Evolutionary conservation across 768 basidiomycete genomes (phyloP).

Genomic region (Holtermannia corniformis): DNA sequence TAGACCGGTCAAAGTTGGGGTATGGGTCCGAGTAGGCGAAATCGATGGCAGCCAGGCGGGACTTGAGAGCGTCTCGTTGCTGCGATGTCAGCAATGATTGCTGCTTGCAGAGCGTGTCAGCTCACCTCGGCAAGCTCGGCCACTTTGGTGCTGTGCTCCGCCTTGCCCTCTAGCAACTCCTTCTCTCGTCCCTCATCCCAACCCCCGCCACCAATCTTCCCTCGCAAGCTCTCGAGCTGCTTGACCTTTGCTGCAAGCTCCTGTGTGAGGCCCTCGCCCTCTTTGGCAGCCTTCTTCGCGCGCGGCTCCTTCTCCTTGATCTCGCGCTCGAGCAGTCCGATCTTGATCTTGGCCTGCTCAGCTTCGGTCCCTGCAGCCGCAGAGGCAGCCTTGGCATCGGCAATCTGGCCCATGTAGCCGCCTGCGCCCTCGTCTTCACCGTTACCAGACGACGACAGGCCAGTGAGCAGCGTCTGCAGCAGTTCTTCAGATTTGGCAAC

Average conservation of each 20-base stretch:
- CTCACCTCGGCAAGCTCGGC: conserved; percentile 57
- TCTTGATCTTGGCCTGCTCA: conserved; percentile 66
- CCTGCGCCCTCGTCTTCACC: conserved; percentile 61
- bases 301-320: conserved; percentile 62
- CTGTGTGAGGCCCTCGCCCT: conserved; percentile 65
- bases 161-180: conserved; percentile 48
- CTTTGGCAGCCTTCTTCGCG: conserved; percentile 75
- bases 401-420: conserved; percentile 94
- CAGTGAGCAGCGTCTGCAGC: conserved; percentile 88
- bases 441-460: conserved; percentile 60
- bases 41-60: conserved; percentile 59
- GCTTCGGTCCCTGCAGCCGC: conserved; percentile 74
- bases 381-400: conserved; percentile 64
- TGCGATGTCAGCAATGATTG: conserved; percentile 9
- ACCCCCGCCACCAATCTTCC: conserved; percentile 52
- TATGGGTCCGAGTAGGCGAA: conserved; percentile 74
- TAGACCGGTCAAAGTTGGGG: conserved; percentile 67
- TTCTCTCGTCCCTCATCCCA: conserved; percentile 72
- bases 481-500: conserved; percentile 75
- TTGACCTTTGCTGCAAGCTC: conserved; percentile 49
- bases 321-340: conserved; percentile 69
- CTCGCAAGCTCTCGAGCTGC: conserved; percentile 50
- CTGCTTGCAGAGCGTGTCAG: background rate
- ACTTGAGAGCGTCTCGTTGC: conserved; percentile 48
- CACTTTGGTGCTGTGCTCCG: conserved; percentile 52